Conservation (phyloP, 1,139 yeast genomes). For the Yarrowia galli region DNA sequence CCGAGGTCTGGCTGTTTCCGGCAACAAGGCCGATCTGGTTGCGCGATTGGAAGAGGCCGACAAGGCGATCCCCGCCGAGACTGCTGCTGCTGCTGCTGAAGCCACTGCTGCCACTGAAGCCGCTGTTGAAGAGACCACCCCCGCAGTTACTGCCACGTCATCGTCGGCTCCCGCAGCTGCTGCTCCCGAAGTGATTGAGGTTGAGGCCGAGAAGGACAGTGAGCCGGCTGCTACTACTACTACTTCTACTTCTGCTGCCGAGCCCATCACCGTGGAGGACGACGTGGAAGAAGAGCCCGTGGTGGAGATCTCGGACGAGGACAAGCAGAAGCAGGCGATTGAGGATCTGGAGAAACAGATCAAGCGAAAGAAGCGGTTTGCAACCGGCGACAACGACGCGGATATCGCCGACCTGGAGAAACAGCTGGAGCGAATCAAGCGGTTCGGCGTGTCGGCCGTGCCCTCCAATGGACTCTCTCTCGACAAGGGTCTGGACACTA, state of each 20-base stretch:
- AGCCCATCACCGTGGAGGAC: constrained; percentile 20
- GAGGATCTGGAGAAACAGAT: constrained; percentile 73
- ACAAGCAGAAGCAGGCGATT: constrained; percentile 57
- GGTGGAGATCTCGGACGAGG: constrained; percentile 19
- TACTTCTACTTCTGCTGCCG: background rate
- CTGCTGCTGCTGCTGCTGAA: background rate
- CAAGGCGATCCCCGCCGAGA: constrained; percentile 37
- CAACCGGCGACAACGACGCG: constrained; percentile 51
- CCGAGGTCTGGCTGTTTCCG: constrained; percentile 73
- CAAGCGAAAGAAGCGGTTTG: constrained; percentile 78
- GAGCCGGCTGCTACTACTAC: background rate
- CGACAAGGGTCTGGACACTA: constrained; percentile 38
- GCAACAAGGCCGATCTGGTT: constrained; percentile 84
- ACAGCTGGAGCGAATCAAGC: constrained; percentile 64
- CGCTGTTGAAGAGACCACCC: background rate
- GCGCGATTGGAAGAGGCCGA: constrained; percentile 61
- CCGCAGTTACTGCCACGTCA: no score
- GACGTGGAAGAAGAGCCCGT: constrained; percentile 7
- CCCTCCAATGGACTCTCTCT: background rate
- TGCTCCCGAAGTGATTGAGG: constrained; percentile 29
- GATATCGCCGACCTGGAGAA: constrained; percentile 58
- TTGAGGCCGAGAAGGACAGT: background rate
- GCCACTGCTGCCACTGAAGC: background rate
- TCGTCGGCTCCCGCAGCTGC: background rate
- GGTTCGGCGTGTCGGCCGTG: constrained; percentile 62